Conservation (phyloP, 1,284 basidiomycete species). For the Gomphus bonarii region DNA sequence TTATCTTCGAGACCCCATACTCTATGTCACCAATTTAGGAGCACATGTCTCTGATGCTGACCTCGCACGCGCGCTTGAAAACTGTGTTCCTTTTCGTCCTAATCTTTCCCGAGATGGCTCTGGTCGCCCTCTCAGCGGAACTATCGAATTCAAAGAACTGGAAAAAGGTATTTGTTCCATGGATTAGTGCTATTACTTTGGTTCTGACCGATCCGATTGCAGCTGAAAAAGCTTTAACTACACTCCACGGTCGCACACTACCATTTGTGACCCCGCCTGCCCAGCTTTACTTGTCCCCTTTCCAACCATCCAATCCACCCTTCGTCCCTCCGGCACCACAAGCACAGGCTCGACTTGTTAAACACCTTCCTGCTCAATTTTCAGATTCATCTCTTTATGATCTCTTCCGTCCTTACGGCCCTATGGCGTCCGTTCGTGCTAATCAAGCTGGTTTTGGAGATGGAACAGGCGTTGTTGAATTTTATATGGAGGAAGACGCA, state of each 20-base stretch:
- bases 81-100: constrained; percentile 70
- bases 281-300: constrained; percentile 59
- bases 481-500: constrained; percentile 84
- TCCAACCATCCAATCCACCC: constrained; percentile 60
- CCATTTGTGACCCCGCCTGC: constrained; percentile 44
- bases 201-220: constrained; percentile 13
- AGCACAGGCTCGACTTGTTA: constrained; percentile 65
- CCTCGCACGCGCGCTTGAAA: constrained; percentile 56
- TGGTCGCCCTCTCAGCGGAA: constrained; percentile 44
- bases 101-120: constrained; percentile 54
- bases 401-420: constrained; percentile 62
- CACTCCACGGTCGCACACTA: constrained; percentile 64
- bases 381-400: constrained; percentile 72
- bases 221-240: constrained; percentile 86
- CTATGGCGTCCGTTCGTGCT: constrained; percentile 59
- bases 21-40: constrained; percentile 68
- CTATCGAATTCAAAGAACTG: constrained; percentile 68
- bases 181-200: neutral
- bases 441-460: constrained; percentile 54
- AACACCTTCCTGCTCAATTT: constrained; percentile 58
- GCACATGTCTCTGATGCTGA: constrained; percentile 62
- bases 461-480: constrained; percentile 72
- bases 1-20: constrained; percentile 67
- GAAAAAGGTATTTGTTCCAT: constrained; percentile 48
- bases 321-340: constrained; percentile 63